Conservation (phyloP, 768 basidiomycete species). For the Heimioporus sp. region DNA sequence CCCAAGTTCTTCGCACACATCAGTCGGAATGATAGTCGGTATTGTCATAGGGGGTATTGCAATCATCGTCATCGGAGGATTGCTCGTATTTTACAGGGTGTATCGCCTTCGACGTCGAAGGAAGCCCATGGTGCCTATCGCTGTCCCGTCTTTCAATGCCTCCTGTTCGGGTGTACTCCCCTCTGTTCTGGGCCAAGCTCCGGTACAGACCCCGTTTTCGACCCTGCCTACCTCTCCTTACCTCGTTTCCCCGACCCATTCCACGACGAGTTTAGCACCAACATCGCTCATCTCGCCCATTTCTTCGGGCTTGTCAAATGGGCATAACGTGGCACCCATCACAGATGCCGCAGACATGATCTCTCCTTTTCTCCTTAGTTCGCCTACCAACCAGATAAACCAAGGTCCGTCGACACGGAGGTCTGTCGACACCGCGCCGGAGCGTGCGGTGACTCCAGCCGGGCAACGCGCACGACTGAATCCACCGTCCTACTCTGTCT, state of each 20-base stretch:
- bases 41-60: conserved; percentile 19
- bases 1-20: conserved; percentile 1
- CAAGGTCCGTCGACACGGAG: background rate
- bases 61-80: conserved; percentile 12
- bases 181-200: background rate
- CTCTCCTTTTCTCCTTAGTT: conserved; percentile 18
- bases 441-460: background rate
- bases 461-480: conserved; percentile 20
- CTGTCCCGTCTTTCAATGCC: background rate
- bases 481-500: conserved; percentile 26
- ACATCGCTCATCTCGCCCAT: background rate
- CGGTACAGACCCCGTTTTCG: background rate
- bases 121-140: background rate
- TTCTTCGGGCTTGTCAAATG: background rate
- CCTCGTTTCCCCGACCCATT: conserved; percentile 6
- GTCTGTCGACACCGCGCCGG: conserved; percentile 2
- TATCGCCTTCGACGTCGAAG: conserved; percentile 12
- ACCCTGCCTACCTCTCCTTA: background rate
- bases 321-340: background rate
- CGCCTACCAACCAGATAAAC: conserved; percentile 4
- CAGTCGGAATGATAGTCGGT: conserved; percentile 17
- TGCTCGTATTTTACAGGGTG: conserved; percentile 10
- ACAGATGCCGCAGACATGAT: conserved; percentile 22
- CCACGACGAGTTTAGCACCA: conserved; percentile 9
- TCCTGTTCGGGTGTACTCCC: background rate